Base-by-base conservation (phyloP, 768 basidiomycete species). In the Suillus hirtellus region DNA sequence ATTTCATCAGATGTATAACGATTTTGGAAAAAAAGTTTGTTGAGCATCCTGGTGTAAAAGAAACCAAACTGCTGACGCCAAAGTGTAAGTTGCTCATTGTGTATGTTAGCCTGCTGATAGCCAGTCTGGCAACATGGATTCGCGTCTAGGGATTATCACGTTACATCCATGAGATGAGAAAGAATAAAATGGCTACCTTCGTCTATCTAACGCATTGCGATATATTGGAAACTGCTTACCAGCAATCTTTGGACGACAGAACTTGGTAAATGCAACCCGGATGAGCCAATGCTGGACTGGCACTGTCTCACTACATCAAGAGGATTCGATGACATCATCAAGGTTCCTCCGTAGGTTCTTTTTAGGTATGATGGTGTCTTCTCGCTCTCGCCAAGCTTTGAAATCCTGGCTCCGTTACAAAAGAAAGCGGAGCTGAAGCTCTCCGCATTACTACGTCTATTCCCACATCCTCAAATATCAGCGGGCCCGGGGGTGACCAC, bases 31-130 rank as follows among this genome's bases (percentile, higher is more conserved):
- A n/a, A 75, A 79, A 59, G 70, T 31, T 70, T n/a, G 70, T 82
- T 27, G 66, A 52, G 6, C 64, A 72, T 6, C 79, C 71, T 37
- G 69, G 75, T 4, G 80, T 81, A 19, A 78, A 75, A 61, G 68
- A 74, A 60, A 76, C 81, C 1, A 75, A 79, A 47, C 76, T 66
- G 15, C 66, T 83, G 50, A 83, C 81, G 1, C 74, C 79, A 15
- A 75, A 77, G 52, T 75, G 82, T 83, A 65, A 64, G 79, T 70
- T 14, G 3, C 50, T 37, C 21, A 43, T 21, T 12, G 31, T 35
- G 10, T 21, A 34, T 46, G 4, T 38, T 42, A 21, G 17, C 53
- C 54, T 56, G 21, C 53, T 35, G 12, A 27, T 60, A 12, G 19
- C 21, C 11, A 17, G 15, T 17, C 11, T 37, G 27, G 17, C 35